Evolutionary conservation across 1,284 basidiomycete genomes (phyloP).

Genomic region (Irpex sp.): DNA sequence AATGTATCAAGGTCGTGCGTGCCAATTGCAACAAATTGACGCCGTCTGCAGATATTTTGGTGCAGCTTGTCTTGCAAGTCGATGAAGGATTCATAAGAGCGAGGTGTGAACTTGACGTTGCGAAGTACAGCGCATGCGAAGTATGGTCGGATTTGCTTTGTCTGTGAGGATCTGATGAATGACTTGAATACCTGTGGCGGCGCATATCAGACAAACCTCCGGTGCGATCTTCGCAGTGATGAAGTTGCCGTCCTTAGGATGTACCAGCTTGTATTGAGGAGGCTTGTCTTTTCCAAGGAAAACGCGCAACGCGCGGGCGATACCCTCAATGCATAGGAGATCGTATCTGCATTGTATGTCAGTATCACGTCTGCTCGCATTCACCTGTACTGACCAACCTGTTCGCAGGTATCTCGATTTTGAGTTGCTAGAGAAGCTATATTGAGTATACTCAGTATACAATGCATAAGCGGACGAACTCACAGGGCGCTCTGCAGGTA

Average conservation of each 20-base stretch:
- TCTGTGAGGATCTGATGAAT: conserved; percentile 50
- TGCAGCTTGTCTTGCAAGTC: conserved; percentile 99
- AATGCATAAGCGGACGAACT: conserved; percentile 30
- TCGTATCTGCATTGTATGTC: conserved; percentile 80
- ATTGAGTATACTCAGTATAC: neutral
- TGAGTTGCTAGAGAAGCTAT: conserved; percentile 79
- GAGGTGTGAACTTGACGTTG: conserved; percentile 89
- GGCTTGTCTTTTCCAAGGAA: conserved; percentile 84
- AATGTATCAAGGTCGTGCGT: conserved; percentile 97
- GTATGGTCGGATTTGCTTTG: conserved; percentile 87
- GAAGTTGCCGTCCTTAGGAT: conserved; percentile 69
- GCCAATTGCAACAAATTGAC: conserved; percentile 95
- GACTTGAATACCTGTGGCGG: too few species aligned
- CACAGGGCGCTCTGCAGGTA: conserved; percentile 87
- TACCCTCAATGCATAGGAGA: conserved; percentile 96
- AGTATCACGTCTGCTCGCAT: neutral
- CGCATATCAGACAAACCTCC: conserved; percentile 61
- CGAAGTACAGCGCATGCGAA: conserved; percentile 94
- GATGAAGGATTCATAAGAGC: conserved; percentile 96
- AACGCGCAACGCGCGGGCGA: conserved; percentile 88
- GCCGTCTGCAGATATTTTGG: conserved; percentile 92
- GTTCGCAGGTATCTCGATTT: conserved; percentile 98
- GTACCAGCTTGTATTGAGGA: conserved; percentile 79
- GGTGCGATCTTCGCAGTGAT: conserved; percentile 76
- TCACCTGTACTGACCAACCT: conserved; percentile 52